Evolutionary conservation across 2,329 filamentous ascomycete genomes (phyloP).

Genomic region (Colletotrichum musicola): DNA sequence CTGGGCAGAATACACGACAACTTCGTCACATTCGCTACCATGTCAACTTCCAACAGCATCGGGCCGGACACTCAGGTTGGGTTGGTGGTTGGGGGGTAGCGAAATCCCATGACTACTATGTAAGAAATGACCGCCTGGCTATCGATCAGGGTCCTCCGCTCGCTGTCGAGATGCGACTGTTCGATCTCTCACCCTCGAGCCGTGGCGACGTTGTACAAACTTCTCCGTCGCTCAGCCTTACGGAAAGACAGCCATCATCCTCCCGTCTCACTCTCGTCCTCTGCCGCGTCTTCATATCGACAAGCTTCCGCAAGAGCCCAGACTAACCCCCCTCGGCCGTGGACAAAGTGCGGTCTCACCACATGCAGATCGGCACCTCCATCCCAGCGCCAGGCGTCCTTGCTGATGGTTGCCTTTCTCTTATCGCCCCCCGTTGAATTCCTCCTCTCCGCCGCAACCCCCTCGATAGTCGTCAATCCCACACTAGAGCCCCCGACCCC

Average conservation of each 20-base stretch:
- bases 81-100: no score
- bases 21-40: neutral
- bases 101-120: no score
- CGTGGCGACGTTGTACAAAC: neutral
- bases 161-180: no score
- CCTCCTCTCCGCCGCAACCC: neutral
- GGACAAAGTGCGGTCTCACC: neutral
- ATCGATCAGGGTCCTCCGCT: no score
- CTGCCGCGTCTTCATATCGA: neutral
- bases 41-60: neutral
- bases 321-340: neutral
- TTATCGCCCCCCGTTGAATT: neutral
- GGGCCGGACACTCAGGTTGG: no score
- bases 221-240: conserved; percentile 4
- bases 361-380: conserved; percentile 4
- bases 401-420: neutral
- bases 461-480: neutral
- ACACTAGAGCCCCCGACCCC: neutral
- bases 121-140: no score
- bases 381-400: neutral
- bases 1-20: conserved; percentile 1
- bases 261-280: neutral
- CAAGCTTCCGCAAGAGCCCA: neutral
- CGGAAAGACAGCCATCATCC: neutral
- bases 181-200: neutral